Evolutionary conservation across 2,329 filamentous ascomycete genomes (phyloP).

Genomic region (Diaporthe eres): DNA sequence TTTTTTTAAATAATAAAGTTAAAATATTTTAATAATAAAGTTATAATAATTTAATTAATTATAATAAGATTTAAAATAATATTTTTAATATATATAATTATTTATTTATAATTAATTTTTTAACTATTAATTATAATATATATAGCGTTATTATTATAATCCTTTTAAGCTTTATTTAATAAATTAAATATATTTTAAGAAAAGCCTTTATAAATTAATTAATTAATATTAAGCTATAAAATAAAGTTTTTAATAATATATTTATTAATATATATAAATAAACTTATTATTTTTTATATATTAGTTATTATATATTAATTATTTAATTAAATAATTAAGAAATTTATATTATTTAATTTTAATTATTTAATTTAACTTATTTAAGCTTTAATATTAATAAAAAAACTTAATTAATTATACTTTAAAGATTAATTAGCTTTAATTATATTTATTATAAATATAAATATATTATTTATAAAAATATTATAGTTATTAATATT

Average conservation of each 20-base stretch:
- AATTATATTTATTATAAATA: not conserved
- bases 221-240: not conserved
- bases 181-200: not conserved
- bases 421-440: not conserved
- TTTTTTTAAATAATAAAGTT: not conserved
- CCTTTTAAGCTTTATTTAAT: not conserved
- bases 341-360: not conserved
- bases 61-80: not conserved
- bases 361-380: not conserved
- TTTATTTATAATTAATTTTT: not conserved
- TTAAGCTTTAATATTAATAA: not conserved
- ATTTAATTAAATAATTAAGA: not conserved
- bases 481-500: not conserved
- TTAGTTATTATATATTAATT: not conserved
- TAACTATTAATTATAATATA: not conserved
- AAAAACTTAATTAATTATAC: not conserved
- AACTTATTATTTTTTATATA: no score
- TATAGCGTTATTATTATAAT: not conserved
- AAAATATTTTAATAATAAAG: not conserved
- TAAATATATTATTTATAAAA: not conserved
- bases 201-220: not conserved
- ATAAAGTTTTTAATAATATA: not conserved
- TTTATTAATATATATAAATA: not conserved
- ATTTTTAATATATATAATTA: not conserved
- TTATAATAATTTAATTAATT: not conserved